Conservation (phyloP, 768 basidiomycete genomes). For the Termitomyces eurrhizus region DNA sequence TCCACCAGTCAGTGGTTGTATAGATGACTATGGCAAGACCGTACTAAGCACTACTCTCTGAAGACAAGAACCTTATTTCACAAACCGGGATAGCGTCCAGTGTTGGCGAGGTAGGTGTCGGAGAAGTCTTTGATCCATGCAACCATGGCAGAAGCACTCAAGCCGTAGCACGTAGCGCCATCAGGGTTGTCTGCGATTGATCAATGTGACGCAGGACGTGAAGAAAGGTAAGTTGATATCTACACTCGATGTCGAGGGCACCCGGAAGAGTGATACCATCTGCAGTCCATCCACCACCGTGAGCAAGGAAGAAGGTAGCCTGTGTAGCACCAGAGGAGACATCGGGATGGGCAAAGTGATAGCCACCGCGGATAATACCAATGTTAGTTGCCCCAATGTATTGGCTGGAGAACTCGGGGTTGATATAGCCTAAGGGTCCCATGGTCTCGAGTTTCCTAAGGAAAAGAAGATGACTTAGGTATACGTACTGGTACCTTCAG, state of each 20-base stretch:
- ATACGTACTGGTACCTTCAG: slow-evolving; percentile 34
- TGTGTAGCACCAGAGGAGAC: slow-evolving; percentile 52
- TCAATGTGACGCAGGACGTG: background rate
- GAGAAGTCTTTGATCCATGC: slow-evolving; percentile 62
- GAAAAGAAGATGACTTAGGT: background rate
- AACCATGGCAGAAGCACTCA: slow-evolving; percentile 54
- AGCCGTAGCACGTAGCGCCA: slow-evolving; percentile 51
- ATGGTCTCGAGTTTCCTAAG: background rate
- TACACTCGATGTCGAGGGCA: slow-evolving; percentile 61
- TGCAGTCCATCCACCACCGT: slow-evolving; percentile 38
- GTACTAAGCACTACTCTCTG: background rate
- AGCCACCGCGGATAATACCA: slow-evolving; percentile 52
- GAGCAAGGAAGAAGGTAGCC: slow-evolving; percentile 52
- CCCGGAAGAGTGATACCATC: slow-evolving; percentile 52
- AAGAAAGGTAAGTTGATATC: slow-evolving; percentile 11
- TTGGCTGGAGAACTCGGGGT: slow-evolving; percentile 42
- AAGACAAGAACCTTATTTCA: background rate
- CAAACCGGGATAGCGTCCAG: slow-evolving; percentile 41
- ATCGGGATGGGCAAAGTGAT: slow-evolving; percentile 45
- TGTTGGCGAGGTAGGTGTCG: slow-evolving; percentile 47
- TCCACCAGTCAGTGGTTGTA: slow-evolving; percentile 68
- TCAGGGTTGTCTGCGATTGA: slow-evolving; percentile 43
- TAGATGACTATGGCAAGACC: slow-evolving; percentile 43
- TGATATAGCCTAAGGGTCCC: slow-evolving; percentile 29
- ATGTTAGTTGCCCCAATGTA: slow-evolving; percentile 54